Evolutionary conservation across 169 alveolate genomes (phyloP), one percentile per base, ranked within the genome.

Genomic region (Neospora caninum): DNA sequence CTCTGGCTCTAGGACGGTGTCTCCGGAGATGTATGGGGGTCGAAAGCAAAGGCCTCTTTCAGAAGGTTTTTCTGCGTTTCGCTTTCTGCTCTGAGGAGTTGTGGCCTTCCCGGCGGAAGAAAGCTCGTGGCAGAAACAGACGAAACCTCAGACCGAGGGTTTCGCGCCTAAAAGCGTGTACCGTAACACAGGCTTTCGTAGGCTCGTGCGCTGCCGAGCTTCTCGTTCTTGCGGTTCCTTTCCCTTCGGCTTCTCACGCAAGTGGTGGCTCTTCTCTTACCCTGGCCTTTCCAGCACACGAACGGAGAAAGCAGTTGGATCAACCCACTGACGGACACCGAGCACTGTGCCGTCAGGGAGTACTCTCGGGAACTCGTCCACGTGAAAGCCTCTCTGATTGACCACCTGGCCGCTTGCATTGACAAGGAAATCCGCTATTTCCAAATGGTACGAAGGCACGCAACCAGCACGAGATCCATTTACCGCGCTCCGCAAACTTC

Each of bases 291-390:
- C 16, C 86, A 78, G 86, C 86, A 78, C 86, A 78, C 86, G 27
- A 78, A 78, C 86, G 45, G 86, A n/a, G 86, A 78, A n/a, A n/a
- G 49, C 49, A 36, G 42, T 10, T 78, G 86, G 86, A 36, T 78
- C 49, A 78, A 78, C 42, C 86, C 86, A 43, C 45, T 78, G 86
- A 78, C 22, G 27, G 39, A 78, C 29, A 10, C 22, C 22, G 43
- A n/a, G 39, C 86, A 78, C n/a, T 16, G 43, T 43, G 39, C 45
- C 27, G 49, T 78, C 27, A 20, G 45, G 42, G 31, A 38, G 31
- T 38, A 25, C 42, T n/a, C 86, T 25, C 27, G 31, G n/a, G 31
- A n/a, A 29, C 86, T 78, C 20, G 49, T 6, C 86, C 45, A 18
- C 86, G 49, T n/a, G 49, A 20, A n/a, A 20, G 86, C 42, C 27